Evolutionary conservation across 768 basidiomycete species (phyloP), one percentile per base, ranked within the genome.

Genomic region (Megacollybia marginata): DNA sequence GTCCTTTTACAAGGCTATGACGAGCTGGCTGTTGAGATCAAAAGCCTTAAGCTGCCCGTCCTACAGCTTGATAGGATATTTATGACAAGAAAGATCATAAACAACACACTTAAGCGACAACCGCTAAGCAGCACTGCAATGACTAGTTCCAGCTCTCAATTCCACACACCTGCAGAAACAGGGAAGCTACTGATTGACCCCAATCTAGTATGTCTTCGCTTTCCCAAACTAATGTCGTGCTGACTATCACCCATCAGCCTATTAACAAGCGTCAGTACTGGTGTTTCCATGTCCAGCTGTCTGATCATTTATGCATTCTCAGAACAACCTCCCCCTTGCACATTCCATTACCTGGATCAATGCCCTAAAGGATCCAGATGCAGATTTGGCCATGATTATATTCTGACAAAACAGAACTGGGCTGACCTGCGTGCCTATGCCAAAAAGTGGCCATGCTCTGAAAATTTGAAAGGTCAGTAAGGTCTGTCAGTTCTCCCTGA

Each of bases 1-100:
- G 58, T 75, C 16, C 65, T 77, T 31, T 63, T 78, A 18, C 70
- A 70, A 51, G 71, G 75, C 36, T 76, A 77, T 58, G 59, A 60
- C 36, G 67, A 71, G 1, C 52, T 74, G 19, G 76, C 74, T 10
- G 46, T 59, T 13, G 71, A 74, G 53, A 65, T 75, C 50, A 61
- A 56, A 46, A 57, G 65, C 12, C 67, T 76, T 8, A 38, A 45
- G 16, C 62, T 78, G 40, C 71, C 66, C 2, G 61, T 62, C 45
- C 54, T 73, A 49, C 60, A 57, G 13, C 59, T 73, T 32, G 65
- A 69, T 28, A 61, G 69, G 36, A 57, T 76, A 46, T 77, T 76
- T 53, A 68, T 76, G 55, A 10, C 62, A 13, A 57, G 65, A 42
- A 75, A 73, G 61, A 63, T 69, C 8, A 57, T 49, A 16, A 47